Evolutionary conservation across 495 filamentous ascomycete genomes (phyloP).

Genomic region (Hypomontagnella monticulosa): DNA sequence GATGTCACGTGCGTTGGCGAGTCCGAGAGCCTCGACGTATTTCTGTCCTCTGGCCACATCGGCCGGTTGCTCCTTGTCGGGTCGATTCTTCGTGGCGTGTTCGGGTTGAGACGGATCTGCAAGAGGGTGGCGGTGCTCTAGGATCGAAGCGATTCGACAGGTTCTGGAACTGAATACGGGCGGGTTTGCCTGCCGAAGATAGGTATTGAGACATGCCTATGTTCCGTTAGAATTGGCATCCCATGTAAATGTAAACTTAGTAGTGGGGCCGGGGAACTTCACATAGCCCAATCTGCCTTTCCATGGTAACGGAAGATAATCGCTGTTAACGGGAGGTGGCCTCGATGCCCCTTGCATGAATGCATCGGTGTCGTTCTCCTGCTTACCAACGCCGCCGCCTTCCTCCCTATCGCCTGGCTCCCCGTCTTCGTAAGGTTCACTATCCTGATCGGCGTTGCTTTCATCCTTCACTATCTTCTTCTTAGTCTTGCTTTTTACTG

Average conservation of each 20-base stretch:
- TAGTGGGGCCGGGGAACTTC: slow-evolving; percentile 46
- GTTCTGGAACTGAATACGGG: slow-evolving; percentile 92
- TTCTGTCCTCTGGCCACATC: slow-evolving; percentile 67
- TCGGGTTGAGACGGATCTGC: slow-evolving; percentile 76
- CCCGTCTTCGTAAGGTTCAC: slow-evolving; percentile 42
- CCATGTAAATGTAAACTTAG: slow-evolving; percentile 1
- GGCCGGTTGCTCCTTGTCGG: slow-evolving; percentile 73
- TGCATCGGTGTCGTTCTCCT: slow-evolving; percentile 48
- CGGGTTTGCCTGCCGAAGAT: slow-evolving; percentile 84
- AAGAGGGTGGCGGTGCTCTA: slow-evolving; percentile 87
- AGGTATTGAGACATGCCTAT: slow-evolving; percentile 90
- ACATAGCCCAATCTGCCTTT: slow-evolving; percentile 93
- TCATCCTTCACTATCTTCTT: background rate
- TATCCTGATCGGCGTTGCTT: slow-evolving; percentile 28
- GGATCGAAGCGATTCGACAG: slow-evolving; percentile 88
- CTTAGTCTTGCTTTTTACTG: background rate
- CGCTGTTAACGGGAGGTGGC: slow-evolving; percentile 83
- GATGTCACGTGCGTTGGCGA: slow-evolving; percentile 85
- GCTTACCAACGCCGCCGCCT: background rate
- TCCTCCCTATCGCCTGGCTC: slow-evolving; percentile 45
- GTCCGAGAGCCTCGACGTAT: slow-evolving; percentile 79
- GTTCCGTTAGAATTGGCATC: slow-evolving; percentile 30
- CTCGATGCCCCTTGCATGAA: slow-evolving; percentile 61
- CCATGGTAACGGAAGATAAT: slow-evolving; percentile 89
- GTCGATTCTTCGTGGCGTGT: slow-evolving; percentile 83